Conservation (phyloP, 768 basidiomycete species). For the Tulasnella sp. region DNA sequence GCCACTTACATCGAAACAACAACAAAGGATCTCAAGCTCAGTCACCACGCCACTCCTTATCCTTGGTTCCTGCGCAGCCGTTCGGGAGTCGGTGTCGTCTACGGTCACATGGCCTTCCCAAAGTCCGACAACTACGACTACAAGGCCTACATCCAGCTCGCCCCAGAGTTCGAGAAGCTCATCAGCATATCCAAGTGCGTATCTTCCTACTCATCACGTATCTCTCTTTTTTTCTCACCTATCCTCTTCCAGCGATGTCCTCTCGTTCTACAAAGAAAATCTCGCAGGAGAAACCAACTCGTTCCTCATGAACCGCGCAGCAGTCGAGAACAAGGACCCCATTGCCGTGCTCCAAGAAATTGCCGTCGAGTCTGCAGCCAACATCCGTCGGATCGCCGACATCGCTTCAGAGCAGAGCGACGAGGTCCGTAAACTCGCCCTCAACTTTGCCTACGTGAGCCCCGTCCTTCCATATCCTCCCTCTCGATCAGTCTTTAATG, state of each 20-base stretch:
- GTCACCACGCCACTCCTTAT: background rate
- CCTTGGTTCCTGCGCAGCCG: background rate
- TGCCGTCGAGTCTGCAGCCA: background rate
- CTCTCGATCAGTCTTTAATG: background rate
- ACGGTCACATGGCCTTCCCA: background rate
- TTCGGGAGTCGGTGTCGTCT: background rate
- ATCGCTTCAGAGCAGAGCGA: background rate
- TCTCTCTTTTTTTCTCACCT: background rate
- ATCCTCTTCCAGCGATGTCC: background rate
- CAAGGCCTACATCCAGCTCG: background rate
- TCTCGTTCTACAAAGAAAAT: background rate
- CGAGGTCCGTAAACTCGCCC: background rate
- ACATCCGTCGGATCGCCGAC: background rate
- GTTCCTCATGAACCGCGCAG: background rate
- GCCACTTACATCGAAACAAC: background rate
- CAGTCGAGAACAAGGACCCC: background rate
- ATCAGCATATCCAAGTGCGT: background rate
- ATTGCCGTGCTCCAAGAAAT: background rate
- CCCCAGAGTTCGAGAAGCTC: background rate
- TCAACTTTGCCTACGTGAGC: background rate
- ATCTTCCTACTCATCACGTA: background rate
- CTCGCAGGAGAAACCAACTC: background rate
- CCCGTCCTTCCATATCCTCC: background rate
- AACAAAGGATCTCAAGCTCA: background rate
- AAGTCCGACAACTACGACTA: background rate